Base-by-base conservation (phyloP, 1,139 yeast genomes). In the Pichia sorboxylosa region DNA sequence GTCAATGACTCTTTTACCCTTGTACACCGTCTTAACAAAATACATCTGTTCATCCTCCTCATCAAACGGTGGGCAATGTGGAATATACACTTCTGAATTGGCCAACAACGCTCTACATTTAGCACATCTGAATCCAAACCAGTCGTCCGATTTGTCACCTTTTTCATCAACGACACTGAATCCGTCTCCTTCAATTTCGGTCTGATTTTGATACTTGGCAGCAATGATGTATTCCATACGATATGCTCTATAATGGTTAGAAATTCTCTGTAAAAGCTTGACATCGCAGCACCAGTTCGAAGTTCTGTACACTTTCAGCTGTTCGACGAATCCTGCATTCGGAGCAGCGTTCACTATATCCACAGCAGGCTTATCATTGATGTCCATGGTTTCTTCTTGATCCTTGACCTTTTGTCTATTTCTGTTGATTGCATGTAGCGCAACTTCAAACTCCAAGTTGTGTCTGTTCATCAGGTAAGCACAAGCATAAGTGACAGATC, bases 401-500 rank as follows among this genome's bases (percentile, higher is more conserved):
- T 34, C 34, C 0, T 66, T 52, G n/a, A n/a, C n/a, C n/a, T n/a
- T n/a, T n/a, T n/a, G n/a, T 39, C 79, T 65, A 42, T 69, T 75
- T 35, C 85, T 54, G 43, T 64, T 67, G 15, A 90, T 76, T 0
- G 87, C 85, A 54, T 79, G 74, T 8, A 82, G 47, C 0, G 95
- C 79, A 40, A 75, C 75, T 10, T 67, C 61, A 13, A 72, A 57
- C 7, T 61, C 57, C 51, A 83, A 63, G 7, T 71, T 66, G 54
- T 78, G 74, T 40, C 71, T 67, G 48, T 71, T 69, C 92, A 90
- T 85, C 40, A 90, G 55, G 52, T 79, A 90, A 2, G 94, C 93
- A 26, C 76, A 64, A 11, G 75, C 61, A 21, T 84, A 61, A 0
- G 93, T 60, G 0, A 73, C 83, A 1, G 94, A 79, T 42, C 98